Evolutionary conservation across 2,329 filamentous ascomycete genomes (phyloP).

Genomic region (Monosporascus sp.): DNA sequence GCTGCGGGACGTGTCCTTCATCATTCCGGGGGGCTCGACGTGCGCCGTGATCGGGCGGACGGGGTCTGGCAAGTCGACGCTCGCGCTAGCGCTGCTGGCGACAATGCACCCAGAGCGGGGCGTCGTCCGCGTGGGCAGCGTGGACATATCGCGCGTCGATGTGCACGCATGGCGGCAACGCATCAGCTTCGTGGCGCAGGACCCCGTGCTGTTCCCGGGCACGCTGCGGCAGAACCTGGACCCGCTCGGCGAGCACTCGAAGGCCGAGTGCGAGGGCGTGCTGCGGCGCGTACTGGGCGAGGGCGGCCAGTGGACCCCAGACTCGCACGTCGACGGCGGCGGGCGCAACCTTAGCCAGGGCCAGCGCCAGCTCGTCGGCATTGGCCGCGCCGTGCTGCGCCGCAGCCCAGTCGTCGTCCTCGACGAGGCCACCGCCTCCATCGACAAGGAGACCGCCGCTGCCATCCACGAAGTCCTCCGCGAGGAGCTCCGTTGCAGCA

Average conservation of each 20-base stretch:
- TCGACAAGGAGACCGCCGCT: slow-evolving; percentile 54
- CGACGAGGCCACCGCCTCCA: slow-evolving; percentile 62
- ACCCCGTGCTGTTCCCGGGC: slow-evolving; percentile 57
- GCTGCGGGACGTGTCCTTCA: slow-evolving; percentile 62
- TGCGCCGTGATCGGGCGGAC: slow-evolving; percentile 74
- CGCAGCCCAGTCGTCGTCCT: slow-evolving; percentile 56
- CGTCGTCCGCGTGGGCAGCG: slow-evolving; percentile 46
- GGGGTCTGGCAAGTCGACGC: slow-evolving; percentile 80
- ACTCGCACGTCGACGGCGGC: slow-evolving; percentile 51
- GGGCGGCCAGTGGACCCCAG: slow-evolving; percentile 34
- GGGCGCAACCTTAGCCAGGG: slow-evolving; percentile 60
- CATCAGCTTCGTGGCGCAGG: slow-evolving; percentile 60
- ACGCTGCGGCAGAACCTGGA: slow-evolving; percentile 62
- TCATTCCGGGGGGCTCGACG: slow-evolving; percentile 60
- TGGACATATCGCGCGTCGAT: slow-evolving; percentile 48
- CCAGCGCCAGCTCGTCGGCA: slow-evolving; percentile 57
- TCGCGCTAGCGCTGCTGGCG: slow-evolving; percentile 54
- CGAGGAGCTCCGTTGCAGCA: slow-evolving; percentile 49
- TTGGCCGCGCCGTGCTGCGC: slow-evolving; percentile 55
- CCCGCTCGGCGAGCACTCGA: slow-evolving; percentile 54
- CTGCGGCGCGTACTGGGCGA: slow-evolving; percentile 56
- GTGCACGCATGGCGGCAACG: slow-evolving; percentile 51
- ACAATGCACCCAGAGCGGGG: slow-evolving; percentile 49
- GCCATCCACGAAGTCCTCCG: slow-evolving; percentile 53
- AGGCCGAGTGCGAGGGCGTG: slow-evolving; percentile 43